Evolutionary conservation across 73 alveolate species (phyloP).

Genomic region (Diophrys appendiculata): DNA sequence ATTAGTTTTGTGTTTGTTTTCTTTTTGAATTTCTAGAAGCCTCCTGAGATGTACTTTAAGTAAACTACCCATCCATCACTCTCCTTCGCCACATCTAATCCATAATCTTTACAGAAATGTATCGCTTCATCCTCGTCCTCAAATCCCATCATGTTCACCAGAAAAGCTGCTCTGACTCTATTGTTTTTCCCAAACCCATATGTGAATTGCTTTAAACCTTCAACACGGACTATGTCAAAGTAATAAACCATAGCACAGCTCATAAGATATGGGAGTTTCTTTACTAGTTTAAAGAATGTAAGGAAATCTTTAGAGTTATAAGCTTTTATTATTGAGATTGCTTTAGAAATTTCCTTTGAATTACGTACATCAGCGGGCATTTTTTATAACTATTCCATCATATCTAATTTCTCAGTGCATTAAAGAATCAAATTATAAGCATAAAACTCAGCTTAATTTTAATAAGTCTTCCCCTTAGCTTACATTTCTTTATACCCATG

Average conservation of each 20-base stretch:
- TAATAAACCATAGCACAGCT: neutral
- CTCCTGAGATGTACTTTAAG: too few species aligned
- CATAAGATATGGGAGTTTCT: neutral
- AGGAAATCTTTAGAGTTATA: neutral
- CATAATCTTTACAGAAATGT: too few species aligned
- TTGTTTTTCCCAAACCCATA: neutral
- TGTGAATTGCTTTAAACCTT: neutral
- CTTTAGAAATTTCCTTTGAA: neutral
- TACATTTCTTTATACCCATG: neutral
- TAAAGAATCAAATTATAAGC: neutral
- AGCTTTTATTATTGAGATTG: neutral
- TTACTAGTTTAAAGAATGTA: neutral
- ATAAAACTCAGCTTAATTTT: neutral
- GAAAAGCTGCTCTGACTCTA: neutral
- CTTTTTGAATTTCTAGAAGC: too few species aligned
- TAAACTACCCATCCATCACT: too few species aligned
- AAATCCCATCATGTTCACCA: neutral
- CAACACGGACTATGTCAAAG: neutral
- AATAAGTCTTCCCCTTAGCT: neutral
- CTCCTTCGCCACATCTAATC: too few species aligned
- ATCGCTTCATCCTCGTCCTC: neutral
- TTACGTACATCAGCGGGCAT: neutral
- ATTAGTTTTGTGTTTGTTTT: too few species aligned
- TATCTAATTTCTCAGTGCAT: neutral
- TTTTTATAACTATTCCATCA: neutral